A percentile compares a stretch with the other conserved stretches of the same genome.
phyloP scores from a whole-genome alignment of 805 yeast genomes.

The Candida krabiensis region DNA sequence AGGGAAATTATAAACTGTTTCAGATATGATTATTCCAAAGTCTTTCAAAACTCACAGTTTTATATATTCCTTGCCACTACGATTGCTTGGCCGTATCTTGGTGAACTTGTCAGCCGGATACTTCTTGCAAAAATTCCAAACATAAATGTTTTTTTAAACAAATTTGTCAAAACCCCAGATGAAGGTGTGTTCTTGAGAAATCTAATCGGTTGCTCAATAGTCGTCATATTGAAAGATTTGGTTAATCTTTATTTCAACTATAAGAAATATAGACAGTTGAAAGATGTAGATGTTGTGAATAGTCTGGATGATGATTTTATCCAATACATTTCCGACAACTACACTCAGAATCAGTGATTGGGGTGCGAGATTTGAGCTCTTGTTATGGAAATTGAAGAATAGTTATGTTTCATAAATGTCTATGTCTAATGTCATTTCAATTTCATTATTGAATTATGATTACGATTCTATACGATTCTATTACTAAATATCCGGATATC shows the following conservation, averaged over 20 bases:
- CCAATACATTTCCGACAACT: constrained; percentile 14
- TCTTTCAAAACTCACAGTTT: constrained; percentile 22
- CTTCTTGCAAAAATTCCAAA: constrained; percentile 23
- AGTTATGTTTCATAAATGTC: too few relatives aligned
- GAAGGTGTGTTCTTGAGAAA: constrained; percentile 35
- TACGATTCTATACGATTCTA: too few relatives aligned
- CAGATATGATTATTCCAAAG: constrained; percentile 29
- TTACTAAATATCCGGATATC: too few relatives aligned
- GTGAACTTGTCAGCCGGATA: constrained; percentile 24
- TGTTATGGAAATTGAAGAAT: too few relatives aligned
- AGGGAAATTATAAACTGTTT: constrained; percentile 31
- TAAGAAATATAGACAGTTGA: constrained; percentile 30
- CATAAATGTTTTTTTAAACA: constrained; percentile 22
- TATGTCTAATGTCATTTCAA: too few relatives aligned
- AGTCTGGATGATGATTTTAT: constrained; percentile 14
- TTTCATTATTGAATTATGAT: too few relatives aligned
- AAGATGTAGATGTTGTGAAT: constrained; percentile 23
- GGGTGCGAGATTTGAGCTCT: too few relatives aligned
- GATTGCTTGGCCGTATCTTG: constrained; percentile 34
- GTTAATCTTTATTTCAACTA: constrained; percentile 33
- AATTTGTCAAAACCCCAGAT: constrained; percentile 35
- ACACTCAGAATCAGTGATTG: background rate
- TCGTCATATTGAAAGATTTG: constrained; percentile 33
- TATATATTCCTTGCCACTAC: constrained; percentile 27
- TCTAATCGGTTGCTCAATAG: constrained; percentile 33